Evolutionary conservation across 2,329 filamentous ascomycete species (phyloP), one percentile per base, ranked within the genome.

Genomic region (Orbilia javanica): DNA sequence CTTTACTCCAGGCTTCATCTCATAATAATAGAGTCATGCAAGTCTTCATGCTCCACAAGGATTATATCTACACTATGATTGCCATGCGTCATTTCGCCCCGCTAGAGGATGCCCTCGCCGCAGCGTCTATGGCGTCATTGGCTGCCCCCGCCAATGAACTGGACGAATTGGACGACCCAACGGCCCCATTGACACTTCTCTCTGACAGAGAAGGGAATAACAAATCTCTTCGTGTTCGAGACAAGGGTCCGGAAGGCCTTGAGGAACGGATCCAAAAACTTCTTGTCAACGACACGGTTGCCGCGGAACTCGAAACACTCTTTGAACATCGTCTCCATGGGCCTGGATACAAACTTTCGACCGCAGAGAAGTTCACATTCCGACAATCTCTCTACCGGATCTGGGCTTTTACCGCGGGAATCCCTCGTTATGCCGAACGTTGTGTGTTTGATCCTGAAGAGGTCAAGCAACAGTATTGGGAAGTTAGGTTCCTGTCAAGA

Each of bases 391-490:
- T 79, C 2, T 79, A 79, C 31, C 52, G 75, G 3, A 79, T 79
- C 34, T 79, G 75, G 75, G 75, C 75, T 4, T 79, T 79, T 57
- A 72, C 68, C n/a, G 64, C 67, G 15, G 75, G 75, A 8, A 25
- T 79, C 2, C 75, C 75, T 15, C 67, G 75, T 34, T 79, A 73
- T 42, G 75, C 55, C 34, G 69, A 44, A 7, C 75, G 75, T 36
- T 79, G 75, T 64, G 66, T 79, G 8, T 79, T 79, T 39, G 75
- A 79, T 25, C 68, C 65, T n/a, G 75, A 79, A 20, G 75, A 79
- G 18, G 75, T 65, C 46, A 79, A 79, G 44, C 60, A 13, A 48
- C 75, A 79, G 34, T 79, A 79, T 46, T 79, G 75, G 75, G 75
- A 79, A 29, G 66, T 71, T 31, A 79, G 75, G 36, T 79, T 73